Evolutionary conservation across 1,284 basidiomycete genomes (phyloP).

Genomic region (Ceratobasidium sp.): DNA sequence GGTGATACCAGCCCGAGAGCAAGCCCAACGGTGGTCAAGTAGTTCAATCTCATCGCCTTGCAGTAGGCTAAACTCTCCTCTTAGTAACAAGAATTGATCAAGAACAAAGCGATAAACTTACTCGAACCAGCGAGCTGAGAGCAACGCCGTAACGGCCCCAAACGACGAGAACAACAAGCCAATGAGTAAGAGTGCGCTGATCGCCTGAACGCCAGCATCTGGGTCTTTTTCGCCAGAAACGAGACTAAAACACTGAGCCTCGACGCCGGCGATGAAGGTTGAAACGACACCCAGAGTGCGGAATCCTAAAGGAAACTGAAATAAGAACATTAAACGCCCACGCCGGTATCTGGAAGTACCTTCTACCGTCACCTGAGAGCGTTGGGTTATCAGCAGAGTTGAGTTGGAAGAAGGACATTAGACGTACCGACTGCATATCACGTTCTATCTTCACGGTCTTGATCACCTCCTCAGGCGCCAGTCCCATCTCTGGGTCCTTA

Average conservation of each 20-base stretch:
- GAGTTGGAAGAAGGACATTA: too few relatives aligned
- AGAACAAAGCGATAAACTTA: not conserved
- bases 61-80: not conserved
- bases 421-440: too few relatives aligned
- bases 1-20: not conserved
- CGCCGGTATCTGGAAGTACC: not conserved
- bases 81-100: not conserved
- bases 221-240: not conserved
- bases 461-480: too few relatives aligned
- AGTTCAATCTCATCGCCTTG: slow-evolving; percentile 1
- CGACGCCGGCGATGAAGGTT: slow-evolving; percentile 31
- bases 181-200: slow-evolving; percentile 15
- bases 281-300: slow-evolving; percentile 26
- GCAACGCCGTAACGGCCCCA: slow-evolving; percentile 18
- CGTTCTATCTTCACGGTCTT: too few relatives aligned
- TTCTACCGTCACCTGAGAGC: slow-evolving; percentile 11
- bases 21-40: slow-evolving; percentile 13
- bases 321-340: not conserved
- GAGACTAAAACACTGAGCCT: slow-evolving; percentile 22
- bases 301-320: not conserved
- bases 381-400: too few relatives aligned
- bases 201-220: not conserved
- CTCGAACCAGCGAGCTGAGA: slow-evolving; percentile 41
- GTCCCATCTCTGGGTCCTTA: too few relatives aligned
- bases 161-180: slow-evolving; percentile 30